phyloP scores from a whole-genome alignment of 768 basidiomycete species.

The Leccinellum luteum region DNA sequence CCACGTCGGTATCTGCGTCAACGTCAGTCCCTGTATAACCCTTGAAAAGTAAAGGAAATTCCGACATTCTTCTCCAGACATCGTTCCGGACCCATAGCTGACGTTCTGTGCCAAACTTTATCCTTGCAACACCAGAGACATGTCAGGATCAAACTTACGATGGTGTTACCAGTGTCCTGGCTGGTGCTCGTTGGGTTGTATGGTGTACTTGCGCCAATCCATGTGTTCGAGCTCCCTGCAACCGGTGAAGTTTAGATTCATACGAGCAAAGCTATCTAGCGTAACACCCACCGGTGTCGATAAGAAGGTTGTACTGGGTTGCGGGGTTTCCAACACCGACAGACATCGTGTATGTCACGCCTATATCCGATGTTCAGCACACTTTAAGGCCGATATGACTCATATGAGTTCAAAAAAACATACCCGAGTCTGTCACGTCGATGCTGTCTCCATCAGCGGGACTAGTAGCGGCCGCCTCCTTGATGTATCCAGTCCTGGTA shows the following conservation, averaged over 20 bases:
- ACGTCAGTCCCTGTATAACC: constrained; percentile 1
- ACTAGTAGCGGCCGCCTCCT: constrained; percentile 14
- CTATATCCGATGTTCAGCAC: constrained; percentile 14
- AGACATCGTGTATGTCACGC: constrained; percentile 51
- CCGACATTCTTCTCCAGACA: constrained; percentile 52
- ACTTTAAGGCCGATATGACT: neutral
- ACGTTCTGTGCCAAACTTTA: constrained; percentile 36
- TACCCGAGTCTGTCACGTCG: constrained; percentile 56
- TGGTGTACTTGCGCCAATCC: constrained; percentile 50
- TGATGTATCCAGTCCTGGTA: constrained; percentile 21
- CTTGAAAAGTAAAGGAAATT: neutral
- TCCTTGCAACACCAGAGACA: neutral
- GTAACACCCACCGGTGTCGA: constrained; percentile 48
- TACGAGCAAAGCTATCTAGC: neutral
- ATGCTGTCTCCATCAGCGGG: constrained; percentile 32
- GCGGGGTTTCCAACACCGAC: constrained; percentile 53
- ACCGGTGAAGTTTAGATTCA: neutral
- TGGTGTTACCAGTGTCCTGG: constrained; percentile 36
- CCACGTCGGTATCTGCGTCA: constrained; percentile 43
- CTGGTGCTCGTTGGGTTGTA: constrained; percentile 49
- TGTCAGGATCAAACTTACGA: constrained; percentile 27
- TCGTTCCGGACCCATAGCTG: constrained; percentile 52
- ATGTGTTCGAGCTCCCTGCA: constrained; percentile 49
- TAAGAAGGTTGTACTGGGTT: constrained; percentile 49
- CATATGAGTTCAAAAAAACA: neutral